Evolutionary conservation across 495 filamentous ascomycete species (phyloP).

Genomic region (Aspergillus kassunensis): DNA sequence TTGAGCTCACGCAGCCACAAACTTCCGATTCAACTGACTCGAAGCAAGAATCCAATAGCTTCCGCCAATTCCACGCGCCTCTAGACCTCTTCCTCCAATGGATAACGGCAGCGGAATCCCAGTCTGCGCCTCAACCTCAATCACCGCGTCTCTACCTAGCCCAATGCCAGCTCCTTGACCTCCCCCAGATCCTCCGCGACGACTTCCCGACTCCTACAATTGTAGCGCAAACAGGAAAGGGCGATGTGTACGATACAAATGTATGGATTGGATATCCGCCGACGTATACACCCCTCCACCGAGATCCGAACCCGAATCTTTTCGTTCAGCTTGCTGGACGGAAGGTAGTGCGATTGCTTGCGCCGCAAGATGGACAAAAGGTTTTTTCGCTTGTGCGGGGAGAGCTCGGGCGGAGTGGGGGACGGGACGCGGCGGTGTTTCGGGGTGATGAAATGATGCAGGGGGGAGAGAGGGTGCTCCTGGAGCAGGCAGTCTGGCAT

Average conservation of each 20-base stretch:
- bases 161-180: conserved; percentile 64
- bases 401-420: conserved; percentile 37
- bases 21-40: background rate
- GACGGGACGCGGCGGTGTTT: conserved; percentile 49
- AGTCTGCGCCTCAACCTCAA: conserved; percentile 30
- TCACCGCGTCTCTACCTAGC: conserved; percentile 68
- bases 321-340: conserved; percentile 77
- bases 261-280: conserved; percentile 85
- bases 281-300: conserved; percentile 84
- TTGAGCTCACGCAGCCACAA: conserved; percentile 48
- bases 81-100: conserved; percentile 56
- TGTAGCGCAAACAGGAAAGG: conserved; percentile 55
- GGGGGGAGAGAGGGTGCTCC: conserved; percentile 58
- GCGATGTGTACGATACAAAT: conserved; percentile 80
- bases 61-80: conserved; percentile 55
- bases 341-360: conserved; percentile 70
- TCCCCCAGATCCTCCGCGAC: conserved; percentile 55
- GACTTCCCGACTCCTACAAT: conserved; percentile 68
- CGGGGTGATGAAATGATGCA: conserved; percentile 93
- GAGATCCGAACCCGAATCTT: conserved; percentile 90
- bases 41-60: conserved; percentile 21
- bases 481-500: conserved; percentile 72
- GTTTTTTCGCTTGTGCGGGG: conserved; percentile 58
- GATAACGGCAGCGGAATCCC: conserved; percentile 32
- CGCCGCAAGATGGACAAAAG: conserved; percentile 53